phyloP scores from a whole-genome alignment of 1,139 yeast genomes.

The Geotrichum phurueaensis region DNA sequence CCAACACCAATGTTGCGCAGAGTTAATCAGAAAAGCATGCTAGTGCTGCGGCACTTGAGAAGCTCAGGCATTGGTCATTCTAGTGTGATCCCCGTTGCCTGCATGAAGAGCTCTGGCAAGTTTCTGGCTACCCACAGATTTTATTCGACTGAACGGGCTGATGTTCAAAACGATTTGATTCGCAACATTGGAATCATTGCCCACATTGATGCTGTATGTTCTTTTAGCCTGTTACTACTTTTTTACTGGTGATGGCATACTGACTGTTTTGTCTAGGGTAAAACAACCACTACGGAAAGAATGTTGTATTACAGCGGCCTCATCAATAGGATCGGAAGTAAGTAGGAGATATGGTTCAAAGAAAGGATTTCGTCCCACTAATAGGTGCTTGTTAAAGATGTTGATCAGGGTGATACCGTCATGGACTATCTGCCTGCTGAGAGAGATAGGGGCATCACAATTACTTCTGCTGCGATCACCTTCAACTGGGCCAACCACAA shows the following conservation, averaged over 20 bases:
- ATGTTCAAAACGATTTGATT: constrained; percentile 29
- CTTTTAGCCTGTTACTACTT: not conserved
- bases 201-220: constrained; percentile 60
- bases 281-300: constrained; percentile 84
- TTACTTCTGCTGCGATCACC: constrained; percentile 93
- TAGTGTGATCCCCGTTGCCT: not conserved
- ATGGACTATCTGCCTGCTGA: constrained; percentile 91
- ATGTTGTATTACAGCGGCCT: constrained; percentile 85
- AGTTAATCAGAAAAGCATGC: not conserved
- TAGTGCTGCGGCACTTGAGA: constrained; percentile 1
- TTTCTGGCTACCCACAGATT: not conserved
- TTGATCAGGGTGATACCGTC: constrained; percentile 94
- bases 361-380: not conserved
- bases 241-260: not conserved
- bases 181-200: constrained; percentile 79
- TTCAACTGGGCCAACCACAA: constrained; percentile 75
- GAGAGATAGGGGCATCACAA: constrained; percentile 88
- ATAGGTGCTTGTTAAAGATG: constrained; percentile 41
- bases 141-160: constrained; percentile 6
- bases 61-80: not conserved
- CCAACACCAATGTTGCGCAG: not conserved
- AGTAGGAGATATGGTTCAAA: not conserved
- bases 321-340: constrained; percentile 62
- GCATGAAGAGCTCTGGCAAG: not conserved
- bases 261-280: constrained; percentile 41